phyloP scores from a whole-genome alignment of 768 basidiomycete species.

The Multifurca ochricompacta region DNA sequence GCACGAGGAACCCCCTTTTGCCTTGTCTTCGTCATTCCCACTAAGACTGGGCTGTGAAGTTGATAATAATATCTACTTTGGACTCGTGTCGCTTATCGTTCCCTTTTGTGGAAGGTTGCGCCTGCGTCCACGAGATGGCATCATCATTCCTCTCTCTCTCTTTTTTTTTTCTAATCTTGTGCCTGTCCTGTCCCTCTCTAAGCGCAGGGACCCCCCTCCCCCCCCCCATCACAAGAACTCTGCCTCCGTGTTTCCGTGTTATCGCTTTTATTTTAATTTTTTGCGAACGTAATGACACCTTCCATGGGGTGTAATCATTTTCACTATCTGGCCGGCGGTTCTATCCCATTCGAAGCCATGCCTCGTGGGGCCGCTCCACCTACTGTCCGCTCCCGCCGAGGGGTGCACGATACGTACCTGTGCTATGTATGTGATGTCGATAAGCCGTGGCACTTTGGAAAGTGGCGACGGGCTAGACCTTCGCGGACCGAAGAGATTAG shows the following conservation, averaged over 20 bases:
- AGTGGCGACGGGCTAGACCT: slow-evolving; percentile 1
- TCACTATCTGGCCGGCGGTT: not conserved
- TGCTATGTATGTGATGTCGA: slow-evolving; percentile 13
- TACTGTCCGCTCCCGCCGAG: not conserved
- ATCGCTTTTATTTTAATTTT: not conserved
- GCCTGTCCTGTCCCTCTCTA: not conserved
- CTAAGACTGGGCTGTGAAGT: slow-evolving; percentile 3
- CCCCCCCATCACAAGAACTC: not conserved
- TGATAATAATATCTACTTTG: not conserved
- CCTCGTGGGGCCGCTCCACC: slow-evolving; percentile 4
- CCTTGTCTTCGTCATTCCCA: not conserved
- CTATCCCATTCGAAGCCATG: not conserved
- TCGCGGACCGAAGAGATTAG: not conserved
- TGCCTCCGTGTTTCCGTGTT: not conserved
- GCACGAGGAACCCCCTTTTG: slow-evolving; percentile 7
- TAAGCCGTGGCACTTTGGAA: too few relatives aligned
- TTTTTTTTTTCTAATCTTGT: not conserved
- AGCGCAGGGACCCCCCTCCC: not conserved
- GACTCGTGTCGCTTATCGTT: not conserved
- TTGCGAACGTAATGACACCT: not conserved
- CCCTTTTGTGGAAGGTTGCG: slow-evolving; percentile 5
- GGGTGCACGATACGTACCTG: not conserved
- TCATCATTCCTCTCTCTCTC: slow-evolving; percentile 4
- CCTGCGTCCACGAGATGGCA: slow-evolving; percentile 6
- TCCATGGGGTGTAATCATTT: not conserved